Evolutionary conservation across 1,284 basidiomycete genomes (phyloP), one percentile per base, ranked within the genome.

Genomic region (Phellinidium pouzarii): DNA sequence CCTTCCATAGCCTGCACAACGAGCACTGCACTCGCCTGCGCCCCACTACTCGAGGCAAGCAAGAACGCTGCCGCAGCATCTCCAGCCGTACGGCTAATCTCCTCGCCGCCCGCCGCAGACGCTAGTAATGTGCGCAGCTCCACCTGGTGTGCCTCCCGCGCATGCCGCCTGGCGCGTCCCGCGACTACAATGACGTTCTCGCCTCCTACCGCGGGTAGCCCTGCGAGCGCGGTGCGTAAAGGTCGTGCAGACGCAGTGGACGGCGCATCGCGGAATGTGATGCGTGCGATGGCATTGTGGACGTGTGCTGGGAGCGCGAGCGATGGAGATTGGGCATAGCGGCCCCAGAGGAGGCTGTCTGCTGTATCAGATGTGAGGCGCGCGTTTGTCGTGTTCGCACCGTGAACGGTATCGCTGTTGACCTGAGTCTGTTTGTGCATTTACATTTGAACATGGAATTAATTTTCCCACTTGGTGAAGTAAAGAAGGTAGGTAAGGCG

Each of bases 151-250:
- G 73, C 75, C 57, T 80, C 76, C 1, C 77, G 68, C 3, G 80
- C 77, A 68, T 88, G 72, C 47, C 86, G 72, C 50, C 91, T 74
- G 22, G 88, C 90, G 1, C 92, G 77, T 1, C 91, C 91, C n/a
- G 73, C 65, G 12, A 90, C 67, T 8, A 89, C 74, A 37, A 91
- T 71, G 36, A 87, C 65, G 48, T 52, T 50, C n/a, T 60, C 48
- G 59, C 63, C 31, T 12, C 34, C n/a, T 3, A 12, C 29, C 14
- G 46, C 23, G 8, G 17, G 22, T 3, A 40, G 27, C 12, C 47
- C 31, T 27, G 63, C 75, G 1, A 78, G 62, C 25, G 81, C 68
- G 17, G 69, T 61, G 48, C 78, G 80, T n/a, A 91, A 67, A 0
- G 86, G 87, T 4, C 68, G 62, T 0, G 73, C 40, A 0, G 81